Conservation (phyloP, 2,329 filamentous ascomycete species). For the Sarocladium strictum region DNA sequence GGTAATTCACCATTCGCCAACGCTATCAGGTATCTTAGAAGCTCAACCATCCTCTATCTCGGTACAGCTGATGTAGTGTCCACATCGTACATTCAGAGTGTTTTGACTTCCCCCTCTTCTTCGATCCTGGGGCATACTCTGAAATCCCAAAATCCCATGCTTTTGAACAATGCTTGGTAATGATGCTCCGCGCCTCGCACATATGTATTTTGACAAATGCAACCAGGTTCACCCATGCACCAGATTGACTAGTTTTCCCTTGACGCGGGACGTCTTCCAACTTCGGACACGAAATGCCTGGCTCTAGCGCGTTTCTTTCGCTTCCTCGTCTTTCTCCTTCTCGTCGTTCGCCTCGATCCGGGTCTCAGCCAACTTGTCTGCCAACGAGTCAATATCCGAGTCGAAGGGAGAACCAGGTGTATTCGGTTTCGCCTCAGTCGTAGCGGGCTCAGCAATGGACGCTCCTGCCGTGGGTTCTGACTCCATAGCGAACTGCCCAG, state of each 20-base stretch:
- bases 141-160: not conserved
- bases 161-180: slow-evolving; percentile 1
- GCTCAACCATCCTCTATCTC: slow-evolving; percentile 12
- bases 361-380: slow-evolving; percentile 3
- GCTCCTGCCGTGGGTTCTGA: not conserved
- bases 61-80: not conserved
- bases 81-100: not conserved
- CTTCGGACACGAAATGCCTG: slow-evolving; percentile 4
- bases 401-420: not conserved
- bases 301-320: slow-evolving; percentile 5
- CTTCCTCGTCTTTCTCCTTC: not conserved
- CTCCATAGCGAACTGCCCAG: not conserved
- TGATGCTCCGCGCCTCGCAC: not conserved
- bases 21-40: slow-evolving; percentile 16
- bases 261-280: slow-evolving; percentile 2
- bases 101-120: not conserved
- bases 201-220: not conserved
- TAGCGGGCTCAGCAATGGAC: not conserved
- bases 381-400: not conserved
- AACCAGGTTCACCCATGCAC: slow-evolving; percentile 2
- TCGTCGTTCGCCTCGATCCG: not conserved
- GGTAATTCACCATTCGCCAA: slow-evolving; percentile 23
- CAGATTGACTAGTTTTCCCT: slow-evolving; percentile 3
- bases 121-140: not conserved
- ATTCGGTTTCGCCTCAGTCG: not conserved